These are phyloP conservation scores for Rhizomucor miehei DNA, from an alignment of 371 early-diverging fungal species.

Conservation along the genomic window DNA sequence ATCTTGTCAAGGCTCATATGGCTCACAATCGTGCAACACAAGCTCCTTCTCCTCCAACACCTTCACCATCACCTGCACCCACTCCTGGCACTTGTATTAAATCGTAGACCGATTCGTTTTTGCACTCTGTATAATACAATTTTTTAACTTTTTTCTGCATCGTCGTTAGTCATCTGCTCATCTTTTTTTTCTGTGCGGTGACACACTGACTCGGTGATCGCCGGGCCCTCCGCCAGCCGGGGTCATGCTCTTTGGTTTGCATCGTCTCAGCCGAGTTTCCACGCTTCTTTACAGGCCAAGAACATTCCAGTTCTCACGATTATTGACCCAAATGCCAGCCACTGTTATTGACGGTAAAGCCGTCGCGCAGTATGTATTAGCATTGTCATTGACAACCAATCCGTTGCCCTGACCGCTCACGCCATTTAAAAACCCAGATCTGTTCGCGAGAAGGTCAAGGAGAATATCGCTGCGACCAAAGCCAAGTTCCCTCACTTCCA, in stretches of 20 bases:
- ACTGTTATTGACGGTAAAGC: constrained; percentile 64
- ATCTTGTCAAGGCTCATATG: constrained; percentile 84
- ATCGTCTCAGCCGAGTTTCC: too few relatives aligned
- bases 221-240: too few relatives aligned
- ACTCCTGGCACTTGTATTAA: constrained; percentile 20
- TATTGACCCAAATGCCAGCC: constrained; percentile 7
- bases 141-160: too few relatives aligned
- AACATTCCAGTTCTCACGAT: too few relatives aligned
- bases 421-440: too few relatives aligned
- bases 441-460: constrained; percentile 58
- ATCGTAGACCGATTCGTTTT: constrained; percentile 4
- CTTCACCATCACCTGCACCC: constrained; percentile 10
- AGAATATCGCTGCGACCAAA: constrained; percentile 62
- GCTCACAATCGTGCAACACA: constrained; percentile 66
- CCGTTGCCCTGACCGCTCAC: neutral
- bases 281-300: too few relatives aligned
- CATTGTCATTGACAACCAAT: neutral
- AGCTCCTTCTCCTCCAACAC: constrained; percentile 13
- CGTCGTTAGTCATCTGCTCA: too few relatives aligned
- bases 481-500: constrained; percentile 56
- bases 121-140: too few relatives aligned
- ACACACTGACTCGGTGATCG: too few relatives aligned
- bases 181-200: too few relatives aligned
- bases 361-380: constrained; percentile 55
- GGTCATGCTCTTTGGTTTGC: too few relatives aligned